Conservation (phyloP, 1,139 yeast genomes). For the Magnusiomyces ingens region DNA sequence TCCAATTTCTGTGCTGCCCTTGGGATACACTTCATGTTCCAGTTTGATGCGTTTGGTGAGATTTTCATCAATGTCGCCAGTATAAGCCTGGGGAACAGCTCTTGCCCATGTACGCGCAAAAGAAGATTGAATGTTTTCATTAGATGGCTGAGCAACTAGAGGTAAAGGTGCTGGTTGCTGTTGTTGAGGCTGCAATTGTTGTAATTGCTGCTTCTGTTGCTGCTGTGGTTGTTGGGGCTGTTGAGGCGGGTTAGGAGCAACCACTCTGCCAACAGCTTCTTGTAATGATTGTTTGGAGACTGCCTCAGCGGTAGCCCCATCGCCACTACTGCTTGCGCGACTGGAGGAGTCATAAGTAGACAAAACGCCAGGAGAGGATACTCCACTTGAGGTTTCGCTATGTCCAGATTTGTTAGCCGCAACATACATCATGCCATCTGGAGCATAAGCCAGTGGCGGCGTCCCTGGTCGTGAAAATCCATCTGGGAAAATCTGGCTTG, state of each 20-base stretch:
- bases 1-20: not conserved
- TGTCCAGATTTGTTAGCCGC: constrained; percentile 12
- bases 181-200: too few relatives aligned
- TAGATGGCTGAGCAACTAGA: too few relatives aligned
- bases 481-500: constrained; percentile 11
- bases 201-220: too few relatives aligned
- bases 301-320: too few relatives aligned
- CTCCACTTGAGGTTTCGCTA: constrained; percentile 2
- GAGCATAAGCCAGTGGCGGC: constrained; percentile 24
- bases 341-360: constrained; percentile 1
- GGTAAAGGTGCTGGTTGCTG: too few relatives aligned
- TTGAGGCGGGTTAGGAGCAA: too few relatives aligned
- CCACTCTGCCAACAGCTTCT: too few relatives aligned
- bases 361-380: constrained; percentile 34
- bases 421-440: constrained; percentile 22
- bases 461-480: constrained; percentile 25
- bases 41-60: constrained; percentile 2
- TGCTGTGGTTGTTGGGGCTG: not conserved
- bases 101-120: constrained; percentile 14
- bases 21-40: not conserved
- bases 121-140: not conserved
- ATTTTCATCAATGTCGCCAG: not conserved
- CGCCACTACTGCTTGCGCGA: too few relatives aligned
- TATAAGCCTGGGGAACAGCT: constrained; percentile 10
- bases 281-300: too few relatives aligned